Conservation (phyloP, 2,329 filamentous ascomycete genomes). For the Parasarocladium wereldwijsianum region DNA sequence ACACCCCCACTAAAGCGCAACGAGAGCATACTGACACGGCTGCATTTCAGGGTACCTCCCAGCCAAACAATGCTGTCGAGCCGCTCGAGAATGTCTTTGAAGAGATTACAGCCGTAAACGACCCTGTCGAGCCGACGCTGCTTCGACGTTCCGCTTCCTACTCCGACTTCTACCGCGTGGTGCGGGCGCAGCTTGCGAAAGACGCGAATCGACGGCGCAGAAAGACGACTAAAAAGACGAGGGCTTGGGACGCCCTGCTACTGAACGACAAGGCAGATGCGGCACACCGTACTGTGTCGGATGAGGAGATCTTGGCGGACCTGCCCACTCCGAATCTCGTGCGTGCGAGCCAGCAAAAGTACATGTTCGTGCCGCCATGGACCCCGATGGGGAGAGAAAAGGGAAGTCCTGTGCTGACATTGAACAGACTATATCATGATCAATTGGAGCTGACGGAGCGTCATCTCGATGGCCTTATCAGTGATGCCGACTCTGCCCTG, state of each 20-base stretch:
- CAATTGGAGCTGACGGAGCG: slow-evolving; percentile 68
- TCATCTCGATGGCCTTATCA: slow-evolving; percentile 66
- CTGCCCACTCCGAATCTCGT: too few species aligned
- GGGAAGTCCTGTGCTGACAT: slow-evolving; percentile 15
- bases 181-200: slow-evolving; percentile 39
- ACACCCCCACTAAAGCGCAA: background rate
- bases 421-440: slow-evolving; percentile 55
- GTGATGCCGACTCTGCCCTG: slow-evolving; percentile 63
- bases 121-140: slow-evolving; percentile 52
- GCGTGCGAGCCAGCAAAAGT: slow-evolving; percentile 74
- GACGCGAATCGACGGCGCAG: slow-evolving; percentile 27
- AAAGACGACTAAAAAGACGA: slow-evolving; percentile 23
- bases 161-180: slow-evolving; percentile 58
- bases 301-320: background rate
- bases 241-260: slow-evolving; percentile 35
- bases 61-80: slow-evolving; percentile 19
- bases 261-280: slow-evolving; percentile 11
- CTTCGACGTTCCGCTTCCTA: slow-evolving; percentile 57
- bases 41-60: slow-evolving; percentile 36
- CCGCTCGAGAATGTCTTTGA: slow-evolving; percentile 32
- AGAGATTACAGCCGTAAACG: slow-evolving; percentile 36
- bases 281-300: background rate
- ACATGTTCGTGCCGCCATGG: slow-evolving; percentile 47
- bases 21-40: too few species aligned
- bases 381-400: too few species aligned